Conservation (phyloP, 108 stramenopile species). For the Chaetoceros muelleri region DNA sequence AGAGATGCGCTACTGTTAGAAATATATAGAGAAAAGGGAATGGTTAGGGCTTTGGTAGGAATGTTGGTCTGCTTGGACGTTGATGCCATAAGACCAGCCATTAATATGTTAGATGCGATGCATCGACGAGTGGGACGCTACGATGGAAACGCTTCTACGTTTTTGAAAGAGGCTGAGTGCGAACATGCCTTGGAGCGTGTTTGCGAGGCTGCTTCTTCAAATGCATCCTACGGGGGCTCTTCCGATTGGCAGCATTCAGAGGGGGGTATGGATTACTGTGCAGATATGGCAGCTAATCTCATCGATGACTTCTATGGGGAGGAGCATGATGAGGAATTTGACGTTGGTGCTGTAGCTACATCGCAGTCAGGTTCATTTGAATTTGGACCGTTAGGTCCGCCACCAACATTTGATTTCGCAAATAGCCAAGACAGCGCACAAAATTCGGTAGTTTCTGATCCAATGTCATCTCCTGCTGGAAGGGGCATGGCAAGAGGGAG, state of each 20-base stretch:
- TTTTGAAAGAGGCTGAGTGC: conserved; percentile 1
- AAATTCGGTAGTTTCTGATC: background rate
- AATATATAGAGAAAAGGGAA: background rate
- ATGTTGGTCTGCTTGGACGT: conserved; percentile 2
- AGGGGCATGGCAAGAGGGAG: conserved; percentile 20
- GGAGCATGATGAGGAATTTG: background rate
- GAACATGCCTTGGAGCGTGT: conserved; percentile 1
- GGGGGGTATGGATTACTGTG: conserved; percentile 2
- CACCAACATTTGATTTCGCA: background rate
- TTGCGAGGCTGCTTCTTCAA: conserved; percentile 3
- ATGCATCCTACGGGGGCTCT: background rate
- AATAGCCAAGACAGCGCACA: background rate
- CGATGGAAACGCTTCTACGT: background rate
- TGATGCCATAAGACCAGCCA: conserved; percentile 2
- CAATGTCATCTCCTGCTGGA: background rate
- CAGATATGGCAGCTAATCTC: conserved; percentile 7
- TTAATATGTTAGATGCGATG: conserved; percentile 5
- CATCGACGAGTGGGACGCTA: background rate
- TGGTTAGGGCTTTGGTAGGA: conserved; percentile 2
- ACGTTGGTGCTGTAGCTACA: background rate
- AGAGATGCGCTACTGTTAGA: conserved; percentile 5
- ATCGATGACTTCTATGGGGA: conserved; percentile 10
- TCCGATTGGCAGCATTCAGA: background rate
- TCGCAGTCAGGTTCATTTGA: background rate
- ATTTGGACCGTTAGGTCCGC: background rate